Base-by-base conservation (phyloP, 2,329 filamentous ascomycete species). In the Diplodia corticola region DNA sequence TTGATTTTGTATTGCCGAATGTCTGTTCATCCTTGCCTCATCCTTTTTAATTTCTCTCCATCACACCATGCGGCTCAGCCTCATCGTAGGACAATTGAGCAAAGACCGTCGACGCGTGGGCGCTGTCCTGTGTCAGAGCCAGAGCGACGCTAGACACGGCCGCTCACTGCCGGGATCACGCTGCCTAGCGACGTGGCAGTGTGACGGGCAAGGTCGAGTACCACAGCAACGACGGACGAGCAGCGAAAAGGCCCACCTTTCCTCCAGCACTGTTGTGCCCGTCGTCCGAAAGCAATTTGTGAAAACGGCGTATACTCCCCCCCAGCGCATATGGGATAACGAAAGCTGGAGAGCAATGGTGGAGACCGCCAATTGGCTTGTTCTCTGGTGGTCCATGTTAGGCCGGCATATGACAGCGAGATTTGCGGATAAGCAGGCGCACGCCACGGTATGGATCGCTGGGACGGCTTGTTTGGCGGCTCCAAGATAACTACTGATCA, bases 391-490 rank as follows among this genome's bases (percentile, higher is more conserved):
- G 20, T 59, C 33, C 33, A 35, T 26, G 20, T 12, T 54, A 26
- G 46, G n/a, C 48, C 48, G 22, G 48, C 24, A 13, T 50, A 24
- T 13, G 48, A 24, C 20, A 22, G 46, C 6, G 10, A 30, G 17
- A 53, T 15, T 24, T 7, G 24, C 22, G 54, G 35, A 24, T 30
- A 54, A 54, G 54, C 37, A 44, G 40, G 40, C 40, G 40, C 55
- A 37, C 55, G 55, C 35, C 55, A 26, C 37, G 55, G 44, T 37
- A 30, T 48, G 55, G 44, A 40, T 60, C 55, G 55, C 55, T 60
- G 55, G 22, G 15, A 22, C 20, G 6, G 26, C 28, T 53, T 30
- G 26, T 26, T 22, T 17, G 26, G 22, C 26, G 48, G 48, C 48
- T 26, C 40, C 40, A 13, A 20, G n/a, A 44, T 20, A 20, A 44